These are phyloP conservation scores for Acephala macrosclerotiorum DNA, from an alignment of 2,329 filamentous ascomycete species.

Conservation along the genomic window DNA sequence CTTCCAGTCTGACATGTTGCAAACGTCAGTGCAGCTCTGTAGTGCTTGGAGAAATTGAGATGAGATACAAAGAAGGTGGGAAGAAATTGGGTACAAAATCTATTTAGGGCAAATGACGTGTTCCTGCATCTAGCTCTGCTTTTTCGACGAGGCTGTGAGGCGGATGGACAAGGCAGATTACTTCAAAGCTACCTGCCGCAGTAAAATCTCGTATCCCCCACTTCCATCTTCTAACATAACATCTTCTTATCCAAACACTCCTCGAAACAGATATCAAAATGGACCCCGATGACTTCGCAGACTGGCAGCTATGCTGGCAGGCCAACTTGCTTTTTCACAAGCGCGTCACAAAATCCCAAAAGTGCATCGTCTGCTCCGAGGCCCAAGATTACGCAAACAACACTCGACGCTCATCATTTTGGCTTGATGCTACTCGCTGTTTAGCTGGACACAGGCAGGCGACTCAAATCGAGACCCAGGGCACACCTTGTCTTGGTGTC, in stretches of 20 bases:
- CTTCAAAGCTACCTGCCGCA: not conserved
- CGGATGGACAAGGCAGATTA: not conserved
- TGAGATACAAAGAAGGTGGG: too few relatives aligned
- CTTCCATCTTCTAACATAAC: not conserved
- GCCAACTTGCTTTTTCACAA: slow-evolving; percentile 18
- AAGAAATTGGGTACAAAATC: not conserved
- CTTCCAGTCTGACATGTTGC: slow-evolving; percentile 21
- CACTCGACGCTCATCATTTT: slow-evolving; percentile 14
- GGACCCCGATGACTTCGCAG: slow-evolving; percentile 16
- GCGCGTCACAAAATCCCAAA: not conserved
- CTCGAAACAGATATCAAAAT: slow-evolving; percentile 1
- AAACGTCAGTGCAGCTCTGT: too few relatives aligned
- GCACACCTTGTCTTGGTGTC: slow-evolving; percentile 8
- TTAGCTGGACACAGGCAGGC: slow-evolving; percentile 15
- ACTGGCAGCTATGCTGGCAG: slow-evolving; percentile 21
- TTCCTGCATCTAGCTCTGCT: not conserved
- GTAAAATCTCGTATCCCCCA: not conserved
- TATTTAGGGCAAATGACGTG: not conserved
- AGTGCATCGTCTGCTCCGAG: slow-evolving; percentile 15
- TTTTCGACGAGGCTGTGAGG: not conserved
- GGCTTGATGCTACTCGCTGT: slow-evolving; percentile 16
- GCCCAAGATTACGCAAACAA: not conserved
- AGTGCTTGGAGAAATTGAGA: not conserved
- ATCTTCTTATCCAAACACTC: not conserved
- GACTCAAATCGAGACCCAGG: not conserved